Evolutionary conservation across 2,329 filamentous ascomycete species (phyloP).

Genomic region (Aphanocladium album): DNA sequence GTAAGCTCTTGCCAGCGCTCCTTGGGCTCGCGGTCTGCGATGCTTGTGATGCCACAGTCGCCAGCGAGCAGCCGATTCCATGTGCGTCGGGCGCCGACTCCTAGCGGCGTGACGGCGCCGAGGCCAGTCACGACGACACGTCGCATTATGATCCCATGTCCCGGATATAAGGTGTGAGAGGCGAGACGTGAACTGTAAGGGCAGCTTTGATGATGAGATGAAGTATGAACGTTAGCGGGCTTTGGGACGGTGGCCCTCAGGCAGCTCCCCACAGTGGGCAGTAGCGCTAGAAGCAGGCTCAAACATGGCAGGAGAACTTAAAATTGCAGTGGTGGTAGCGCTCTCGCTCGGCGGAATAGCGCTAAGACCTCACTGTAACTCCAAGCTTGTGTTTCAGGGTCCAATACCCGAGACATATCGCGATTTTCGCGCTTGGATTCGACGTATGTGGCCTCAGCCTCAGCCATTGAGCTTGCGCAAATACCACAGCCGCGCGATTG

Average conservation of each 20-base stretch:
- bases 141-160: constrained; percentile 49
- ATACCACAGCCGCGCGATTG: background rate
- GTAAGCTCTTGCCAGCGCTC: constrained; percentile 65
- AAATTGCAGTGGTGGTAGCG: background rate
- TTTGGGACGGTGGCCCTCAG: background rate
- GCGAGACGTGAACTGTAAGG: background rate
- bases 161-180: constrained; percentile 2
- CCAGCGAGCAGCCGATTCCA: constrained; percentile 79
- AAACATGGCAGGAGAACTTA: background rate
- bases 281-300: background rate
- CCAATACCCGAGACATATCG: background rate
- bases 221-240: background rate
- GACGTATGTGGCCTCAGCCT: background rate
- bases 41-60: constrained; percentile 73
- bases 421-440: background rate
- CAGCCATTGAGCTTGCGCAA: background rate
- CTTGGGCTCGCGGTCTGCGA: constrained; percentile 54
- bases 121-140: constrained; percentile 81
- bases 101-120: constrained; percentile 77
- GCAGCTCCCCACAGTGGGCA: background rate
- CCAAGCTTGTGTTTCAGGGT: background rate
- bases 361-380: background rate
- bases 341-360: background rate
- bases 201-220: background rate
- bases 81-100: constrained; percentile 69